A percentile compares a stretch with the other conserved stretches of the same genome.
phyloP scores from a whole-genome alignment of 225 moss, liverwort and hornwort genomes.

The Asterella californica region DNA sequence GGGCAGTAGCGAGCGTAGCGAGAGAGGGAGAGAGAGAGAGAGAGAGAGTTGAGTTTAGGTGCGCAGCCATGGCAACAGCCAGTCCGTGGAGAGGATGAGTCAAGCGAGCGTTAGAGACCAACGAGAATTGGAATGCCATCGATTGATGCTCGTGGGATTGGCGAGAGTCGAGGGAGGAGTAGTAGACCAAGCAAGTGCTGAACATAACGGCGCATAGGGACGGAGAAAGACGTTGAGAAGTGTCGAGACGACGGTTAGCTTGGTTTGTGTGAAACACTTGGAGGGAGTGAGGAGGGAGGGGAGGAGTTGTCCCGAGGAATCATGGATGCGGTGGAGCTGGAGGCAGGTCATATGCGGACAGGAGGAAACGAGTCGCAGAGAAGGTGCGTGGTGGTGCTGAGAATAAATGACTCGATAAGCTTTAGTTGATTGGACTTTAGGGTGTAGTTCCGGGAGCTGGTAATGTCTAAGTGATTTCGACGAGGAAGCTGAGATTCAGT shows the following conservation, averaged over 20 bases:
- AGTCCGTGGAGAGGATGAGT: not conserved
- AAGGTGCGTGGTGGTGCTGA: not conserved
- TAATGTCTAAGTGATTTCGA: not conserved
- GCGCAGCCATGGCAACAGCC: slow-evolving; percentile 2
- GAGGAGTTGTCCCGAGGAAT: not conserved
- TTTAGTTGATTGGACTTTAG: not conserved
- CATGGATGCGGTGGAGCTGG: slow-evolving; percentile 9
- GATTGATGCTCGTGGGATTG: not conserved
- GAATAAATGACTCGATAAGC: not conserved
- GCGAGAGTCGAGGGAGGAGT: not conserved
- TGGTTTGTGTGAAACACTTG: not conserved
- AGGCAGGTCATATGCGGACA: not conserved
- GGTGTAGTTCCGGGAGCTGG: slow-evolving; percentile 3
- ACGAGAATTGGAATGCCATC: slow-evolving; percentile 9
- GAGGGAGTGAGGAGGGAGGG: not conserved
- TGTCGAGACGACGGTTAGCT: slow-evolving; percentile 9
- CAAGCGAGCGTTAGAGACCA: slow-evolving; percentile 9
- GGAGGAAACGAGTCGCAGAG: not conserved
- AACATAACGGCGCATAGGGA: not conserved
- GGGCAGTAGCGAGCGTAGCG: not conserved
- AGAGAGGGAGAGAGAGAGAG: not conserved
- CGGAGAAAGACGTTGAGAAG: not conserved
- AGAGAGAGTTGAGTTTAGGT: not conserved
- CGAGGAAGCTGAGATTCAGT: not conserved
- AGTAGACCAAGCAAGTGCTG: not conserved